Percentiles rank a stretch among this genome's conserved stretches.
phyloP scores from a whole-genome alignment of 75 land plant species.

The Ceratopteris richardii region DNA sequence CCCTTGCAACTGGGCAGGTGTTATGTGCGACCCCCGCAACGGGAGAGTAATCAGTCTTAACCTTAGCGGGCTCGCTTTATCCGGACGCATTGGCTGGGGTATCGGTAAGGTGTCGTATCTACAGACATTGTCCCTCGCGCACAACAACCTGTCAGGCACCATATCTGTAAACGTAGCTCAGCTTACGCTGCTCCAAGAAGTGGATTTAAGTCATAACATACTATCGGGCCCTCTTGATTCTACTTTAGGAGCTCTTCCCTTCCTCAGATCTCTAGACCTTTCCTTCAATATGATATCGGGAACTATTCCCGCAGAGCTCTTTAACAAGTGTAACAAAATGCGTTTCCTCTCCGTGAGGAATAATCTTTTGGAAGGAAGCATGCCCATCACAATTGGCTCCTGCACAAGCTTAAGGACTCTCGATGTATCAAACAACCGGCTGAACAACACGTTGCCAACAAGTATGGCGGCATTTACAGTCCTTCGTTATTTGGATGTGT shows the following conservation, averaged over 20 bases:
- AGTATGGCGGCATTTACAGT: conserved; percentile 40
- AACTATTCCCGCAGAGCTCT: conserved; percentile 38
- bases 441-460: conserved; percentile 57
- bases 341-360: conserved; percentile 30
- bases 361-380: conserved; percentile 49
- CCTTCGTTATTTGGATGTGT: conserved; percentile 63
- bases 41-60: conserved; percentile 44
- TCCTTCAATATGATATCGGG: conserved; percentile 56
- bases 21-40: conserved; percentile 44
- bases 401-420: no score
- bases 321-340: conserved; percentile 27
- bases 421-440: conserved; percentile 46
- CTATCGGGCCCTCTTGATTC: conserved; percentile 47
- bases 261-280: conserved; percentile 51
- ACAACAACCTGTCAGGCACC: conserved; percentile 58
- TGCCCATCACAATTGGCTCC: conserved; percentile 17
- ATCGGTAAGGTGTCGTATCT: conserved; percentile 48
- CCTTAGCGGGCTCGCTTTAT: conserved; percentile 52
- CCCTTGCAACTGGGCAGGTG: conserved; percentile 71
- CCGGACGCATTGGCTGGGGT: conserved; percentile 62
- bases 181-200: conserved; percentile 20
- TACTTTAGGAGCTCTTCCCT: conserved; percentile 9
- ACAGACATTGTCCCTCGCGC: conserved; percentile 43
- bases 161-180: conserved; percentile 28
- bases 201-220: conserved; percentile 49